These are phyloP conservation scores for Polygonum maritimum DNA, from an alignment of 148 eudicot species.

Conservation along the genomic window DNA sequence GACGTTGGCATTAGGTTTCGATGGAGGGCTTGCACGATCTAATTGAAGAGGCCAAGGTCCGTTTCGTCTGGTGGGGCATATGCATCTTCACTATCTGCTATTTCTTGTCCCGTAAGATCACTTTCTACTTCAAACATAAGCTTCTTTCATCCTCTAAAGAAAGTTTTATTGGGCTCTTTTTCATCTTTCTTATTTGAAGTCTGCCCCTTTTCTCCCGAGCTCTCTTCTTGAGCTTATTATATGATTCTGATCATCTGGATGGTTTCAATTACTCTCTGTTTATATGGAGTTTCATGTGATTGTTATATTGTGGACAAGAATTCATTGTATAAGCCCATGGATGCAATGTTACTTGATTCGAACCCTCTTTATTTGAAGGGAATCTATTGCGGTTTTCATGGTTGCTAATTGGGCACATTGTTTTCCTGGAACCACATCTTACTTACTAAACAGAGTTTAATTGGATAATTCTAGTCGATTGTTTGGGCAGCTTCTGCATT, in stretches of 20 bases:
- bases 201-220: background rate
- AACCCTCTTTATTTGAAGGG: background rate
- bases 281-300: background rate
- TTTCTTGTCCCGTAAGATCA: constrained; percentile 66
- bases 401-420: background rate
- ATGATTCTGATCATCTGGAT: background rate
- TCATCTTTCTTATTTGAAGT: background rate
- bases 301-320: background rate
- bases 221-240: background rate
- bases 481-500: background rate
- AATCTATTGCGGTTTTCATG: background rate
- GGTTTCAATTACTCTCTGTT: background rate
- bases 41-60: constrained; percentile 85
- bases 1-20: constrained; percentile 2
- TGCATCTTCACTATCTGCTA: constrained; percentile 69
- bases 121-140: background rate
- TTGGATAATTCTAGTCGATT: background rate
- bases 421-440: background rate
- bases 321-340: background rate
- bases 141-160: background rate
- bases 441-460: background rate
- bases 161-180: background rate
- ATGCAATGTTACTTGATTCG: background rate
- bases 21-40: constrained; percentile 74
- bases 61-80: constrained; percentile 71